phyloP scores from a whole-genome alignment of 2,329 filamentous ascomycete species.

The Epicoccum sorghinum region DNA sequence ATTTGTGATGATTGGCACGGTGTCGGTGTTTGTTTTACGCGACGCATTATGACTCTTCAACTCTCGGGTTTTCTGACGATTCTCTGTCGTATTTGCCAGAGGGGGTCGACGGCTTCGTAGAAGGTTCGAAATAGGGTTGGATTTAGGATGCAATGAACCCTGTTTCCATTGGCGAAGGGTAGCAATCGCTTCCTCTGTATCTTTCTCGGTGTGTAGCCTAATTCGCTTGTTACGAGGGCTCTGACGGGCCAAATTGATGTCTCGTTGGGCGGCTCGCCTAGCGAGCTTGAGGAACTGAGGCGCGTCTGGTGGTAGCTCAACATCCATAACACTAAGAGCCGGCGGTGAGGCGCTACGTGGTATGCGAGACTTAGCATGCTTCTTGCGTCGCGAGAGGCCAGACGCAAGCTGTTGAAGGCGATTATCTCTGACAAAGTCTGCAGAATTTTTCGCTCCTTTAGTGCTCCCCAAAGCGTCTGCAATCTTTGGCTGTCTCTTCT shows the following conservation, averaged over 20 bases:
- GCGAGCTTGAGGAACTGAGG: constrained; percentile 64
- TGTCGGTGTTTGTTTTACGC: not conserved
- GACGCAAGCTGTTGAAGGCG: not conserved
- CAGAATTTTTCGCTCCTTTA: constrained; percentile 19
- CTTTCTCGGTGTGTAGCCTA: constrained; percentile 56
- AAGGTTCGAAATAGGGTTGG: constrained; percentile 2
- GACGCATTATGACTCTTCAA: not conserved
- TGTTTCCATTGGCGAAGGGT: constrained; percentile 59
- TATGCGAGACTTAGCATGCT: constrained; percentile 17
- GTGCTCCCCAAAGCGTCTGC: constrained; percentile 40
- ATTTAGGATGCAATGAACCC: constrained; percentile 45
- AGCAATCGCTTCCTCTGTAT: constrained; percentile 61
- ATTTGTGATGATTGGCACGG: not conserved
- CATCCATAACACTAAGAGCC: constrained; percentile 60
- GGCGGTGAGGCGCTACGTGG: constrained; percentile 25
- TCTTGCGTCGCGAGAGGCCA: constrained; percentile 6
- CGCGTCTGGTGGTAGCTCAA: constrained; percentile 47
- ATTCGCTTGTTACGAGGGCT: constrained; percentile 60
- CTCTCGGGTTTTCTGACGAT: constrained; percentile 21
- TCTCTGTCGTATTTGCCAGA: constrained; percentile 25
- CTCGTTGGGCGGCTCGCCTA: constrained; percentile 57
- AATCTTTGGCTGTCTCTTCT: constrained; percentile 48
- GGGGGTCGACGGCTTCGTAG: constrained; percentile 16
- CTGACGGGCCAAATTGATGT: constrained; percentile 56
- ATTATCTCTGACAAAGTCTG: not conserved